A percentile compares a stretch with the other conserved stretches of the same genome.
These are phyloP conservation scores for Clonostachys byssicola DNA, from an alignment of 2,329 filamentous ascomycete species.

Conservation along the genomic window DNA sequence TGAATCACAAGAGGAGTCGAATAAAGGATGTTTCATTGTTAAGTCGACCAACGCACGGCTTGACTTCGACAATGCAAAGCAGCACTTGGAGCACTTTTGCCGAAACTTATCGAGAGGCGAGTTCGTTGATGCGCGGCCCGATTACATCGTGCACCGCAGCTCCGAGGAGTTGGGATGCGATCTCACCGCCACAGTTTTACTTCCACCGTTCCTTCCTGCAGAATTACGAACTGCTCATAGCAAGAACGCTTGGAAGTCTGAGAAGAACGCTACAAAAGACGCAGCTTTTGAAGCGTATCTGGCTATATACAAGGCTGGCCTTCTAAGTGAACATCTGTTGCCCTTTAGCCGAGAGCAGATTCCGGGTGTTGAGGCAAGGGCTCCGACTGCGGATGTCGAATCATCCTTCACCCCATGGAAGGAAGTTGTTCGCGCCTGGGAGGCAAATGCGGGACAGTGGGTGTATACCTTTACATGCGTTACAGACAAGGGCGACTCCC, in stretches of 20 bases:
- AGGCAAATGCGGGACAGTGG: slow-evolving; percentile 8
- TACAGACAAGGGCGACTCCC: slow-evolving; percentile 18
- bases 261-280: slow-evolving; percentile 72
- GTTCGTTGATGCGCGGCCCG: slow-evolving; percentile 62
- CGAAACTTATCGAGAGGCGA: slow-evolving; percentile 49
- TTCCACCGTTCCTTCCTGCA: slow-evolving; percentile 67
- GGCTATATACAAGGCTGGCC: slow-evolving; percentile 61
- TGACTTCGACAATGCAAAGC: slow-evolving; percentile 67
- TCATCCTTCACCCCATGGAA: slow-evolving; percentile 42
- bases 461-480: slow-evolving; percentile 23
- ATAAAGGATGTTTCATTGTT: slow-evolving; percentile 23
- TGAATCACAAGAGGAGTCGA: slow-evolving; percentile 34
- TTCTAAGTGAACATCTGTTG: slow-evolving; percentile 76
- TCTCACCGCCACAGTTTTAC: slow-evolving; percentile 56
- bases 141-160: slow-evolving; percentile 55
- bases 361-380: slow-evolving; percentile 29
- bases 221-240: slow-evolving; percentile 17
- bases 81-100: slow-evolving; percentile 84
- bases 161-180: slow-evolving; percentile 13
- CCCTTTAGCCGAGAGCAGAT: slow-evolving; percentile 48
- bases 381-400: slow-evolving; percentile 25
- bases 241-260: slow-evolving; percentile 56
- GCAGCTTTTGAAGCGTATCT: slow-evolving; percentile 79
- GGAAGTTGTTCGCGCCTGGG: slow-evolving; percentile 37
- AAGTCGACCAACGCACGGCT: slow-evolving; percentile 55